phyloP scores from a whole-genome alignment of 176 grass and related monocot species.

The maize (Zea mays) region DNA sequence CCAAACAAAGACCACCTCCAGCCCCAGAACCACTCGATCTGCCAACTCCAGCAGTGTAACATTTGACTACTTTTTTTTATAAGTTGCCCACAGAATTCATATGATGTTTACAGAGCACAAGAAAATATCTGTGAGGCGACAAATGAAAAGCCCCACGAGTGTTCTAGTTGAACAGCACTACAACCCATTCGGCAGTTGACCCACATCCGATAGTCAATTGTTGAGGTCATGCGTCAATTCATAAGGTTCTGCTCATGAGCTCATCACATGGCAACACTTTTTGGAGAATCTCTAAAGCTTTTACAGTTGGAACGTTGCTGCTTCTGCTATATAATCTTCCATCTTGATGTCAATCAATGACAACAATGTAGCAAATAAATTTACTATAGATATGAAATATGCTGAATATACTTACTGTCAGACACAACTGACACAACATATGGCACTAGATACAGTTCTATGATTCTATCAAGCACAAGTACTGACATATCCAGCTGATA shows the following conservation, averaged over 20 bases:
- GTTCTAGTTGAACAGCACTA: neutral
- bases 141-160: neutral
- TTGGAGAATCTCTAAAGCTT: constrained; percentile 8
- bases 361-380: constrained; percentile 1
- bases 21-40: no score
- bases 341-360: neutral
- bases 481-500: neutral
- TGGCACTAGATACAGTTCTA: neutral
- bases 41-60: neutral
- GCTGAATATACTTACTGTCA: neutral
- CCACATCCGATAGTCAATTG: constrained; percentile 3
- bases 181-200: neutral
- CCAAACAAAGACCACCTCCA: no score
- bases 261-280: neutral
- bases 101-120: neutral
- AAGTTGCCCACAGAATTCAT: neutral
- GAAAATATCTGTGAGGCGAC: neutral
- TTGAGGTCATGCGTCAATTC: neutral
- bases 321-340: neutral
- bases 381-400: constrained; percentile 6
- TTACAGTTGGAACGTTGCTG: constrained; percentile 16
- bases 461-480: neutral
- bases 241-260: neutral
- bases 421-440: neutral
- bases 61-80: neutral